Percentiles rank a stretch among this genome's conserved stretches.
These are phyloP conservation scores for Globisporangium emineosum DNA, from an alignment of 352 stramenopile species.

Conservation along the genomic window DNA sequence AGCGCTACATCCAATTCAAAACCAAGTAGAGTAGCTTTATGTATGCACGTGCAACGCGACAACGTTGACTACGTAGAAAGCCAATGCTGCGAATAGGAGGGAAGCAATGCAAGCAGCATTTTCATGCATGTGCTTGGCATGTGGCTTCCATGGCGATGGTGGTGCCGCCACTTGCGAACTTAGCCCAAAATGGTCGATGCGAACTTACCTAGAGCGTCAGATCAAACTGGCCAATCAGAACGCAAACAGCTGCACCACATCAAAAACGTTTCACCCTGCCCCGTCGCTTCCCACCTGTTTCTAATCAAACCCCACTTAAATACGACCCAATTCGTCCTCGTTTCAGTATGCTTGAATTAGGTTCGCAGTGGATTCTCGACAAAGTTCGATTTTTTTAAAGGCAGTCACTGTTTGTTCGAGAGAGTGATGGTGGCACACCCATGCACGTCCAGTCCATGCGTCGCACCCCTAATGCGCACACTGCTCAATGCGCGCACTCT, in stretches of 20 bases:
- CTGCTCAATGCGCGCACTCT: not conserved
- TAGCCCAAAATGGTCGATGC: not conserved
- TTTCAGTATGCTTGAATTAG: not conserved
- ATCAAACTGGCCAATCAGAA: not conserved
- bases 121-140: too few relatives aligned
- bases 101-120: not conserved
- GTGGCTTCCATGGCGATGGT: not conserved
- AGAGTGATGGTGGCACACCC: not conserved
- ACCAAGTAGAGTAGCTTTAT: not conserved
- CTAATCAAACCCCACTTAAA: not conserved
- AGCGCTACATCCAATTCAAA: slow-evolving; percentile 54
- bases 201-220: not conserved
- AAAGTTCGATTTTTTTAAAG: not conserved
- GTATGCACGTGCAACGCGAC: not conserved
- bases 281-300: not conserved
- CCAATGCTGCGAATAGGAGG: not conserved
- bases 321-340: not conserved
- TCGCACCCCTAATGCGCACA: not conserved
- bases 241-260: not conserved
- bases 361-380: not conserved
- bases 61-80: not conserved
- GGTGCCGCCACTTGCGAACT: not conserved
- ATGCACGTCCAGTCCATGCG: not conserved
- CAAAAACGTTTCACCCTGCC: not conserved
- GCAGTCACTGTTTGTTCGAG: not conserved